Evolutionary conservation across 2,329 filamentous ascomycete species (phyloP), one percentile per base, ranked within the genome.

Genomic region (Apiospora sp.): DNA sequence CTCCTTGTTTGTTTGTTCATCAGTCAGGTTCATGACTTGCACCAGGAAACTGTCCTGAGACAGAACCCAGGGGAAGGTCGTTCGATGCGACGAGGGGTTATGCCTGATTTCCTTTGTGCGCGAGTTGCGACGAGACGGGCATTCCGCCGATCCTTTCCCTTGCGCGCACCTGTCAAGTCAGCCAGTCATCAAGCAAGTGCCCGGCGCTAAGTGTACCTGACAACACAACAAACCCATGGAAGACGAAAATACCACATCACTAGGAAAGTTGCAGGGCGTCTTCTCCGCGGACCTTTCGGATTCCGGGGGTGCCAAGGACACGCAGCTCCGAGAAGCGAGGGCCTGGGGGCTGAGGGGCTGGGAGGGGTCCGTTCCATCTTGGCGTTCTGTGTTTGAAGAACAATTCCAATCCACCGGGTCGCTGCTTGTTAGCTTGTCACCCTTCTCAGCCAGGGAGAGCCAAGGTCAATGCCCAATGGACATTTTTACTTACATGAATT

Each of bases 291-390:
- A 10, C 54, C 30, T 37, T n/a, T 61, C 54, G 54, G 54, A 61
- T 61, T 61, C 54, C 54, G 54, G 54, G 54, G 54, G 5, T 61
- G 54, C 54, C 54, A 34, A 61, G 54, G 22, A 16, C 30, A 61
- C 54, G 54, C 54, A 61, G 54, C 27, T 10, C 54, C 54, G 54
- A 61, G 4, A 37, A 19, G 16, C 27, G 54, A 61, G 27, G 27
- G 54, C 44, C 22, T 14, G 19, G 54, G 30, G 30, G 30, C 54
- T 48, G 44, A n/a, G 13, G 44, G 44, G 14, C 44, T 19, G 44
- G 14, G 2, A n/a, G 48, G n/a, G n/a, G 43, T 16, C 44, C 54
- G 54, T 61, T 61, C 54, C 54, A 61, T 30, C 54, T 61, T 61
- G 54, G 54, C 54, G 19, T 61, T 22, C 54, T 37, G 16, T 34